phyloP scores from a whole-genome alignment of 352 stramenopile species.

The Discostella stelligera region DNA sequence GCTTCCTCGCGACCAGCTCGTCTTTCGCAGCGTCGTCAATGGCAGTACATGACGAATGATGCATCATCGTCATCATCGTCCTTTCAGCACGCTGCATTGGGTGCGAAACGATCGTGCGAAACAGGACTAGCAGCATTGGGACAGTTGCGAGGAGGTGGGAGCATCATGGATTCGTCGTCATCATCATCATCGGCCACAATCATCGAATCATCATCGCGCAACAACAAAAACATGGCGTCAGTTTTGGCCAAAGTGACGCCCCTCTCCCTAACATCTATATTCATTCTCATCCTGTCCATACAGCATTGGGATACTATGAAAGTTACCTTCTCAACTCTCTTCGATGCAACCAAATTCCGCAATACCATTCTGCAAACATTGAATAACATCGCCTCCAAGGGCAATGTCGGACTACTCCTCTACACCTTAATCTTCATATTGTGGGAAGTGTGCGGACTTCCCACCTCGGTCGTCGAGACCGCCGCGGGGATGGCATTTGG shows the following conservation, averaged over 20 bases:
- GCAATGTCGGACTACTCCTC: conserved; percentile 11
- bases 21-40: background rate
- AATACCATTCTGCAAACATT: conserved; percentile 22
- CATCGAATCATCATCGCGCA: background rate
- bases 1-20: background rate
- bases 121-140: background rate
- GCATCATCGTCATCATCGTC: background rate
- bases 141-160: background rate
- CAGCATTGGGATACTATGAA: conserved; percentile 12
- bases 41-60: background rate
- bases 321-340: conserved; percentile 10
- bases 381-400: conserved; percentile 17
- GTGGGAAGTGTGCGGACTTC: conserved; percentile 32
- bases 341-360: conserved; percentile 28
- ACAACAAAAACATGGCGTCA: background rate
- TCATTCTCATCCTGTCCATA: background rate
- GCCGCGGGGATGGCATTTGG: conserved; percentile 63
- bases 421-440: conserved; percentile 27
- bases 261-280: background rate
- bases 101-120: background rate
- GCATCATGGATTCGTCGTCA: background rate
- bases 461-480: conserved; percentile 37
- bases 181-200: background rate
- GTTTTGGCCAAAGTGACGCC: background rate
- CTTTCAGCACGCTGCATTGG: background rate